A percentile compares a stretch with the other conserved stretches of the same genome.
These are phyloP conservation scores for Telfairia occidentalis DNA, from an alignment of 331 rosid species.

Conservation along the genomic window DNA sequence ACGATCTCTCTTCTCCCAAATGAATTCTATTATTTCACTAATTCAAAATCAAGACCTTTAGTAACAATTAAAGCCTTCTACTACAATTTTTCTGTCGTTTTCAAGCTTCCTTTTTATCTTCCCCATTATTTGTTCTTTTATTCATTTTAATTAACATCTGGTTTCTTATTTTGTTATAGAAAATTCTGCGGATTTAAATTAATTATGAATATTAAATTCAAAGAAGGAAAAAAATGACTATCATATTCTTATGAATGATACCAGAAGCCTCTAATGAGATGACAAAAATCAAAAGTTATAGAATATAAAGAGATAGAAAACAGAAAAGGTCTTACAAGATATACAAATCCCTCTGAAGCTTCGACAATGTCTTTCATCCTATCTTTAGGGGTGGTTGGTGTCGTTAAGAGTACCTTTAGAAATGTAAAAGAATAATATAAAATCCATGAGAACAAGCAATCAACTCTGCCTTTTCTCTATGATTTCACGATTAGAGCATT, in stretches of 20 bases:
- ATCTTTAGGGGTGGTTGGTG: constrained; percentile 72
- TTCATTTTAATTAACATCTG: constrained; percentile 17
- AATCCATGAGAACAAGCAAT: constrained; percentile 11
- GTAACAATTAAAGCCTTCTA: neutral
- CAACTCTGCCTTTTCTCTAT: neutral
- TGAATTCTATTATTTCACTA: neutral
- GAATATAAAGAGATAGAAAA: neutral
- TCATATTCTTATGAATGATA: neutral
- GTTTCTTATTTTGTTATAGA: neutral
- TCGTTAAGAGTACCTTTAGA: constrained; percentile 71
- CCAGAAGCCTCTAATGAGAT: constrained; percentile 2
- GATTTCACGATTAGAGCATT: neutral
- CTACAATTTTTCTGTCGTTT: neutral
- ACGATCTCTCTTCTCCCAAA: neutral
- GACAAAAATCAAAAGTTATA: neutral
- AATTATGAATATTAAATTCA: neutral
- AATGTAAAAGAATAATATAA: constrained; percentile 1
- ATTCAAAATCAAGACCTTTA: neutral
- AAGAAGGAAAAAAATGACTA: neutral
- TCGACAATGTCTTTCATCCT: constrained; percentile 77
- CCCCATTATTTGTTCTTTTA: constrained; percentile 35
- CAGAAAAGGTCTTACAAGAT: constrained; percentile 45
- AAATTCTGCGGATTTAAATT: neutral
- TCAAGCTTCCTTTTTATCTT: neutral
- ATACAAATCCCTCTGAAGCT: constrained; percentile 72